Evolutionary conservation across 129 eudicot species (phyloP).

Genomic region (Chrysanthemum makinoi): DNA sequence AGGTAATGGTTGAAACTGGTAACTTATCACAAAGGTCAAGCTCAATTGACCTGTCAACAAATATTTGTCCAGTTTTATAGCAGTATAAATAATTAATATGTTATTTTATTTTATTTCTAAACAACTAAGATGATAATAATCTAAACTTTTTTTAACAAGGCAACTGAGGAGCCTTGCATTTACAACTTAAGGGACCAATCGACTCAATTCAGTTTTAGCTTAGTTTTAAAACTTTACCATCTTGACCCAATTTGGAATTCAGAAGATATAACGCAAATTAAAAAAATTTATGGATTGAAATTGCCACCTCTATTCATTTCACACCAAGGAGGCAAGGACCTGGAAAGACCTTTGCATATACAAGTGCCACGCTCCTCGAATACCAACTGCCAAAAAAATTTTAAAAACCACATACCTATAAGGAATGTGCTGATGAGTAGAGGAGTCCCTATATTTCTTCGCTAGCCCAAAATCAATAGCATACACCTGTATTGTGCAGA

Average conservation of each 20-base stretch:
- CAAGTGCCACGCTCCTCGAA: too few species aligned
- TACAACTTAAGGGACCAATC: background rate
- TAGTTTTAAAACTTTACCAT: background rate
- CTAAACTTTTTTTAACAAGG: background rate
- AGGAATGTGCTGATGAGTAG: conserved; percentile 93
- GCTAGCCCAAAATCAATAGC: conserved; percentile 97
- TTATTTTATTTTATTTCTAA: background rate
- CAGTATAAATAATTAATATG: too few species aligned
- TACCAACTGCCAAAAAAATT: too few species aligned
- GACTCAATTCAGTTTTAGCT: background rate
- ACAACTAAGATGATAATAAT: background rate
- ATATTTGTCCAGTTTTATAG: background rate
- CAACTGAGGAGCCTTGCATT: background rate
- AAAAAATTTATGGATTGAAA: background rate
- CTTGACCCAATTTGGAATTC: background rate
- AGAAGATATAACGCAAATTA: background rate
- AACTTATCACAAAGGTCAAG: background rate
- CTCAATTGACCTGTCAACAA: background rate
- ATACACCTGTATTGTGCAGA: conserved; percentile 58
- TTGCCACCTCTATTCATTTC: conserved; percentile 1
- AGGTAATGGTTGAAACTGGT: background rate
- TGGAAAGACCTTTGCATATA: too few species aligned
- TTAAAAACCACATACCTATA: conserved; percentile 56
- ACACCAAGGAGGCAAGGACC: too few species aligned
- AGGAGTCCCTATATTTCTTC: conserved; percentile 92